phyloP scores from a whole-genome alignment of 2,329 filamentous ascomycete genomes.

The Aotearoamyces nothofagi region DNA sequence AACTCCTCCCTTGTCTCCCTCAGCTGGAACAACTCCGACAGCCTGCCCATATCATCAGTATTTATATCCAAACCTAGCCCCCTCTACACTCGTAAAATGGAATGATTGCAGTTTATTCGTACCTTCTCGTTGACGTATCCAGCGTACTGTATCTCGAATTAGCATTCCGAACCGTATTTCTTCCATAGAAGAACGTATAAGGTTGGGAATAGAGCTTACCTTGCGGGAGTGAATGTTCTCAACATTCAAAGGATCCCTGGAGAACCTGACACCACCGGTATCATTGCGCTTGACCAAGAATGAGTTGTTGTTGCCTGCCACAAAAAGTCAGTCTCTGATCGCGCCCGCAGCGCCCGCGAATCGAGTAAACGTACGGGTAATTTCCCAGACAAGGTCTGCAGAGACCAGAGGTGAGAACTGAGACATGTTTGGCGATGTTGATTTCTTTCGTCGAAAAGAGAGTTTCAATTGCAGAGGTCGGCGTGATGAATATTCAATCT shows the following conservation, averaged over 20 bases:
- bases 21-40: constrained; percentile 56
- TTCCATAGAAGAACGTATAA: not conserved
- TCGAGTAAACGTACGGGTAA: constrained; percentile 60
- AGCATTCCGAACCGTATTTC: no score
- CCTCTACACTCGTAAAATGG: not conserved
- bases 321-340: constrained; percentile 2
- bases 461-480: no score
- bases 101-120: constrained; percentile 22
- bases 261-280: constrained; percentile 75
- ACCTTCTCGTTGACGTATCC: constrained; percentile 93
- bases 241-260: constrained; percentile 87
- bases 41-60: constrained; percentile 32
- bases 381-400: constrained; percentile 85
- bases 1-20: constrained; percentile 60
- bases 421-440: constrained; percentile 18
- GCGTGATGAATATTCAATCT: constrained; percentile 1
- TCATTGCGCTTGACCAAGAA: constrained; percentile 83
- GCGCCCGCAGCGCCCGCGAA: constrained; percentile 6
- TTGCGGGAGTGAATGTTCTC: constrained; percentile 84
- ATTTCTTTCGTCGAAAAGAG: constrained; percentile 4
- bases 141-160: constrained; percentile 69
- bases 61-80: constrained; percentile 1
- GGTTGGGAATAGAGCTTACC: constrained; percentile 31
- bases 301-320: constrained; percentile 68
- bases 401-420: constrained; percentile 63